Base-by-base conservation (phyloP, 371 early-diverging fungal genomes). In the Mucor sp. region DNA sequence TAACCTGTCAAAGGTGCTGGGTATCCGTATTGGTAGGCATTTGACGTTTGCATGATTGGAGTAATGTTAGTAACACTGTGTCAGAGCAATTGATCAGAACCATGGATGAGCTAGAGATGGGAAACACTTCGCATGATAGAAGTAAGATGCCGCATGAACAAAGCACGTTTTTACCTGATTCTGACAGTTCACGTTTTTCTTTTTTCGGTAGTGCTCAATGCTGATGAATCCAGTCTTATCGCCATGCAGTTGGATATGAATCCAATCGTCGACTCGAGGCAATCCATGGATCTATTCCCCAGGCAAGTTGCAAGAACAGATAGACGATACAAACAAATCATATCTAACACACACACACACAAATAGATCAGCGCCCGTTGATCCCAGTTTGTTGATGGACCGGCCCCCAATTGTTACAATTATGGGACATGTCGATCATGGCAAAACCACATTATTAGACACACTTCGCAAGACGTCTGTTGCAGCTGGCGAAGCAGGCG, bases 351-450 rank as follows among this genome's bases (percentile, higher is more conserved):
- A 6, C 30, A 30, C 6, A 30, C 30, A 6, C 23, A 60, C 72
- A 60, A 66, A 44, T 70, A 86, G 88, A 66, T 83, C 87, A 3
- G 75, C 76, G 53, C 92, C 93, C 0, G 87, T 81, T 27, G 93
- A 94, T 64, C 87, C 89, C 85, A 85, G 89, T 2, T 66, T 73
- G 14, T 88, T 90, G 64, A 92, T 92, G 21, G 66, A 75, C 8
- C 87, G 97, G 43, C 94, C 97, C 2, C 98, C 98, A 7, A 91
- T 97, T 19, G 96, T 97, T 23, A 96, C 97, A 7, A 96, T 99
- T 68, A 94, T 99, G 94, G 99, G 99, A 15, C 99, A 98, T 69
- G 95, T 97, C 32, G 97, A 98, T 78, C 98, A 97, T 72, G 98
- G 99, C 32, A 98, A 98, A 73, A 98, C 99, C 1, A 98, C 99